Evolutionary conservation across 179 eudicot genomes (phyloP).

Genomic region (Sideroxylon spinosum): DNA sequence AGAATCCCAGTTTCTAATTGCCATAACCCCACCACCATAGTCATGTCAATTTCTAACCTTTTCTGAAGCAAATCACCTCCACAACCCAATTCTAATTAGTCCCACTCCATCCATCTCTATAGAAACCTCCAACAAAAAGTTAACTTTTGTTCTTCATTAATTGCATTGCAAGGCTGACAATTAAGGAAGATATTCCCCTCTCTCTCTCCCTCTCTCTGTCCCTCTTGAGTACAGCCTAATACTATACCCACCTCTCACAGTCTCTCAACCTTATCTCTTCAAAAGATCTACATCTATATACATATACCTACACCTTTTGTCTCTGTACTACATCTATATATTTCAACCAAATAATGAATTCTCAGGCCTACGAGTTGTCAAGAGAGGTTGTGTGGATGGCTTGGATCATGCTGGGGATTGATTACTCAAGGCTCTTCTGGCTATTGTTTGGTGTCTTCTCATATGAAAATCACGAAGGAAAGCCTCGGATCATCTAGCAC

Average conservation of each 20-base stretch:
- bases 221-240: too few species aligned
- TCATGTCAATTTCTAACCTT: constrained; percentile 14
- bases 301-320: neutral
- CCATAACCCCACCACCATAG: neutral
- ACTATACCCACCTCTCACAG: constrained; percentile 16
- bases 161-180: neutral
- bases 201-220: neutral
- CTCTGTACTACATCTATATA: neutral
- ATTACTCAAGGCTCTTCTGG: constrained; percentile 77
- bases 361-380: constrained; percentile 33
- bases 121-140: neutral
- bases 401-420: constrained; percentile 70
- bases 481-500: constrained; percentile 65
- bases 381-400: constrained; percentile 46
- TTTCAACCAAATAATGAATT: constrained; percentile 26
- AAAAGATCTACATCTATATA: neutral
- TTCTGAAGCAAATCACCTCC: constrained; percentile 11
- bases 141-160: neutral
- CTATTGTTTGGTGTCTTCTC: constrained; percentile 70
- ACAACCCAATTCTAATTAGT: constrained; percentile 1
- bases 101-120: neutral
- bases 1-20: constrained; percentile 14
- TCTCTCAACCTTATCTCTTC: constrained; percentile 13
- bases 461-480: constrained; percentile 73
- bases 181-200: constrained; percentile 10